Percentiles rank a stretch among this genome's conserved stretches.
Evolutionary conservation across 352 stramenopile genomes (phyloP).

Genomic region (Phytopythium cucurbitacearum): DNA sequence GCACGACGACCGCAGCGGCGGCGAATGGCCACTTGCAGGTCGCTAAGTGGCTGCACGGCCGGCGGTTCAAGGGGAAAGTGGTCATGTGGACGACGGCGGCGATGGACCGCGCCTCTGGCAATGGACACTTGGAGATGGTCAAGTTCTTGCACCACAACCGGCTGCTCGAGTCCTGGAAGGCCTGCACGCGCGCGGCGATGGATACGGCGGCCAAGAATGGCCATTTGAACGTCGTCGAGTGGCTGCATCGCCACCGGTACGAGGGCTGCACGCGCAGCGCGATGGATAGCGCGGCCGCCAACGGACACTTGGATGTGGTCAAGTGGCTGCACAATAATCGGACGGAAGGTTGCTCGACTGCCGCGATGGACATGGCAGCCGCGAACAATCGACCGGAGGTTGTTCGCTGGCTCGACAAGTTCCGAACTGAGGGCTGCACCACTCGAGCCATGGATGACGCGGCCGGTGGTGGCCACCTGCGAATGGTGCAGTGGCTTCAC

Average conservation of each 20-base stretch:
- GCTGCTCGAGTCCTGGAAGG: conserved; percentile 17
- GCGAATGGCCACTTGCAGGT: conserved; percentile 21
- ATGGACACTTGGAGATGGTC: conserved; percentile 27
- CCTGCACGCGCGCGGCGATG: conserved; percentile 26
- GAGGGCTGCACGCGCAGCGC: conserved; percentile 2
- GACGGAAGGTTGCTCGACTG: conserved; percentile 4
- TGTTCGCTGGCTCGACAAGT: conserved; percentile 5
- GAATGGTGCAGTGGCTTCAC: conserved; percentile 23
- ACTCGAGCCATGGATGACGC: conserved; percentile 4
- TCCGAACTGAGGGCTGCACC: not conserved
- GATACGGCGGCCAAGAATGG: conserved; percentile 19
- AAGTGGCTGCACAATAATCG: conserved; percentile 6
- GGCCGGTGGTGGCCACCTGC: conserved; percentile 4
- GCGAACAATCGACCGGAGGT: conserved; percentile 3
- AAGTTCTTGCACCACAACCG: conserved; percentile 37
- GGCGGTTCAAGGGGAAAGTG: conserved; percentile 16
- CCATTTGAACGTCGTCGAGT: conserved; percentile 7
- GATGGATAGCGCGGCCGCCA: conserved; percentile 5
- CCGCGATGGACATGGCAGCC: not conserved
- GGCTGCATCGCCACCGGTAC: conserved; percentile 7
- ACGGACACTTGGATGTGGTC: conserved; percentile 4
- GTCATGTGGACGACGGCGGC: conserved; percentile 24
- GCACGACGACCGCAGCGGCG: conserved; percentile 22
- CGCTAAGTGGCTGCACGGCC: conserved; percentile 27
- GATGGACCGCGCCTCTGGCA: conserved; percentile 23